A percentile compares a stretch with the other conserved stretches of the same genome.
phyloP scores from a whole-genome alignment of 208 protist species.

The Leishmania braziliensis region DNA sequence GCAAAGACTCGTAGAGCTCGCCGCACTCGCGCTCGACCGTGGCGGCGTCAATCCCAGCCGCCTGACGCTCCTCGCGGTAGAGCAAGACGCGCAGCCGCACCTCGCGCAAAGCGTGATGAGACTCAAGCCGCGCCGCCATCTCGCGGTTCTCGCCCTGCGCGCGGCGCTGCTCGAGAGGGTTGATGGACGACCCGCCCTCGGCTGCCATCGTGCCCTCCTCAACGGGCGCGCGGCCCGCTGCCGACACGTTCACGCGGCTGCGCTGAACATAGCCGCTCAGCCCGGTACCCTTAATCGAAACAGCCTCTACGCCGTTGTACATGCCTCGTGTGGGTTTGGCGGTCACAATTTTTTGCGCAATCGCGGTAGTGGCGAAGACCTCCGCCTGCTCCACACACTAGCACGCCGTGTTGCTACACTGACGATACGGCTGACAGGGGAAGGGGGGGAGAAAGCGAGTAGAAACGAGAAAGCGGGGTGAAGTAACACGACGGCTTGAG shows the following conservation, averaged over 20 bases:
- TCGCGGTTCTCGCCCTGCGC: slow-evolving; percentile 73
- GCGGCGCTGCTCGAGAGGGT: slow-evolving; percentile 71
- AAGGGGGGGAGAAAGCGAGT: not conserved
- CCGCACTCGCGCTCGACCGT: slow-evolving; percentile 68
- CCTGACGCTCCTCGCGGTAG: slow-evolving; percentile 74
- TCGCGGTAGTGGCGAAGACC: not conserved
- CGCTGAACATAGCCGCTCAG: slow-evolving; percentile 89
- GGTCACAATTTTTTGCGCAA: not conserved
- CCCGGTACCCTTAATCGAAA: slow-evolving; percentile 75
- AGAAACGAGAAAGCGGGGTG: not conserved
- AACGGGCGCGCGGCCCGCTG: slow-evolving; percentile 29
- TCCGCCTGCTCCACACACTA: not conserved
- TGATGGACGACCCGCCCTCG: slow-evolving; percentile 42
- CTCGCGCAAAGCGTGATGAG: slow-evolving; percentile 57
- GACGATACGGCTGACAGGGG: not conserved
- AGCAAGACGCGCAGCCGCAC: slow-evolving; percentile 63
- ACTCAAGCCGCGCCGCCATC: slow-evolving; percentile 51
- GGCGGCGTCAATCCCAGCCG: slow-evolving; percentile 40
- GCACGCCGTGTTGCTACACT: not conserved
- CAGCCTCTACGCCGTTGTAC: slow-evolving; percentile 81
- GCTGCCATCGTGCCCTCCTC: slow-evolving; percentile 29
- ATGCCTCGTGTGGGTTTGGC: slow-evolving; percentile 25
- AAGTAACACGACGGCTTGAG: not conserved
- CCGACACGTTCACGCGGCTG: slow-evolving; percentile 43
- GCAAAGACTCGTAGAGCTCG: slow-evolving; percentile 54